Percentiles rank a stretch among this genome's conserved stretches.
phyloP scores from a whole-genome alignment of 2,329 filamentous ascomycete species.

The Phialophora macrospora region DNA sequence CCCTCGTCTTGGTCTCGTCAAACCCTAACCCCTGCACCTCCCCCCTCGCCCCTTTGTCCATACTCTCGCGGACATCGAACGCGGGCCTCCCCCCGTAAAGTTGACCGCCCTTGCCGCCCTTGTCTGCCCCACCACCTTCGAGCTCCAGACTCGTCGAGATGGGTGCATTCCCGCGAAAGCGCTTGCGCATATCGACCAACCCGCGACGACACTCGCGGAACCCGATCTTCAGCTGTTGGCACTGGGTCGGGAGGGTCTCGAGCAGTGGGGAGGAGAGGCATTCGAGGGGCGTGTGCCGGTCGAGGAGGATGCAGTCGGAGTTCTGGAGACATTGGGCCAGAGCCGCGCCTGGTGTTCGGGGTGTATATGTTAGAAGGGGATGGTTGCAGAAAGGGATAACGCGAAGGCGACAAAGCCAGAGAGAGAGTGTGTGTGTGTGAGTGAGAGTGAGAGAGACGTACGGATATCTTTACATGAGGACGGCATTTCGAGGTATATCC shows the following conservation, averaged over 20 bases:
- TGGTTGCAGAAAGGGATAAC: too few relatives aligned
- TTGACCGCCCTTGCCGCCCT: constrained; percentile 50
- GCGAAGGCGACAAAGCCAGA: too few relatives aligned
- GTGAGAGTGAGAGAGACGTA: constrained; percentile 66
- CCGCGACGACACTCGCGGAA: constrained; percentile 96
- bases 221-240: constrained; percentile 89
- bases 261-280: constrained; percentile 83
- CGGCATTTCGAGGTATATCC: constrained; percentile 65
- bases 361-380: neutral
- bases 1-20: constrained; percentile 56
- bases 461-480: constrained; percentile 96
- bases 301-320: constrained; percentile 93
- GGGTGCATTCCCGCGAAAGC: constrained; percentile 92
- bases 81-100: constrained; percentile 79
- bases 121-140: constrained; percentile 56
- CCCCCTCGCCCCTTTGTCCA: constrained; percentile 64
- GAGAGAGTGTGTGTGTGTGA: too few relatives aligned
- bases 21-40: constrained; percentile 43
- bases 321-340: constrained; percentile 94
- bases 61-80: constrained; percentile 70
- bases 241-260: constrained; percentile 81
- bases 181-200: constrained; percentile 98
- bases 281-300: constrained; percentile 83
- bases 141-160: constrained; percentile 70
- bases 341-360: constrained; percentile 52